Evolutionary conservation across 2,329 filamentous ascomycete species (phyloP), one percentile per base, ranked within the genome.

Genomic region (Aspergillus sp.): DNA sequence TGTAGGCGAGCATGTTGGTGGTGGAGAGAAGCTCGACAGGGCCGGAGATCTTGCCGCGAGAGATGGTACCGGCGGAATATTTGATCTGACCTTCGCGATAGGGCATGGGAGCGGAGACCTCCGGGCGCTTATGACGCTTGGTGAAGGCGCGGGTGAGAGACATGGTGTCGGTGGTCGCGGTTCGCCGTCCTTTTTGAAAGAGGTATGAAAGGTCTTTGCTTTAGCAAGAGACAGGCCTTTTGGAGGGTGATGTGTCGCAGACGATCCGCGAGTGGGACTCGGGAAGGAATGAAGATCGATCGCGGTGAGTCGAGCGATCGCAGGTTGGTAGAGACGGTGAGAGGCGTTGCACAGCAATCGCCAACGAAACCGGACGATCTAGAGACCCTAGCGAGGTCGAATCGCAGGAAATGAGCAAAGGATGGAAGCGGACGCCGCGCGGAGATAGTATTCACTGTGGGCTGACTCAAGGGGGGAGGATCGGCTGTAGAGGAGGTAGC

Each of bases 1-100:
- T 93, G 80, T 96, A 96, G 7, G 90, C 91, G 50, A 96, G 86
- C 82, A 95, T 90, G 73, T 97, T 99, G 62, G 94, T 97, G 4
- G 93, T 96, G 54, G 94, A 95, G 45, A 96, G 79, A 57, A 99
- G 81, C 72, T 91, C 86, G 49, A 96, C 81, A 0, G 94, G 94
- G 3, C 81, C 84, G 1, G 94, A 99, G 68, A 99, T 99, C 56
- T 75, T 72, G 55, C 65, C 72, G 45, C 76, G 72, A 53, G 76
- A 73, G 60, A 78, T 77, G 16, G 70, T 73, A 26, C 72, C 75
- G 8, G 75, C 65, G 30, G 70, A 66, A 52, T 75, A 76, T 60
- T 72, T 73, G 52, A 70, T 63, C 55, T 75, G 74, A n/a, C 69
- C 68, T 54, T 76, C 73, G 41, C 73, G 71, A 52, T 71, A 71